phyloP scores from a whole-genome alignment of 75 land plant genomes.

The Isoetes taiwanensis region DNA sequence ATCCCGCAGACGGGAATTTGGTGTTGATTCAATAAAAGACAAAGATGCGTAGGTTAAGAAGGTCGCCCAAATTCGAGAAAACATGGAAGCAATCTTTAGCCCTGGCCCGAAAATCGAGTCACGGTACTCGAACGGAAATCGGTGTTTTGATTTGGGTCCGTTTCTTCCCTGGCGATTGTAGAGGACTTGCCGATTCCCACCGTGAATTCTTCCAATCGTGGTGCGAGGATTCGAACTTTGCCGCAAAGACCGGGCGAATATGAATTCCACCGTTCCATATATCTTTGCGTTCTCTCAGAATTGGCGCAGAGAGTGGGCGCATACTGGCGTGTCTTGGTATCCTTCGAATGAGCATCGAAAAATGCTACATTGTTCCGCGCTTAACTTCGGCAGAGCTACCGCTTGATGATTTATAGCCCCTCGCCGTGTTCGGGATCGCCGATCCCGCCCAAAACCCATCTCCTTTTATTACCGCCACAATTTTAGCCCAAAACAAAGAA shows the following conservation, averaged over 20 bases:
- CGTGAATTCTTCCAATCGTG: background rate
- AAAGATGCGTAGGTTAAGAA: too few relatives aligned
- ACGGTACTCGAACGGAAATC: background rate
- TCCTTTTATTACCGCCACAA: too few relatives aligned
- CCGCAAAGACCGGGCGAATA: background rate
- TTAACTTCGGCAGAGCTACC: background rate
- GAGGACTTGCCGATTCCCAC: background rate
- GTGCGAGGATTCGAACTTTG: background rate
- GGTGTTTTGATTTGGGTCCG: background rate
- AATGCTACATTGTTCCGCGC: background rate
- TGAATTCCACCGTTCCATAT: background rate
- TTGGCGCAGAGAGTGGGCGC: background rate
- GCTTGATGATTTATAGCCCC: background rate
- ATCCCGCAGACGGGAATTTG: too few relatives aligned
- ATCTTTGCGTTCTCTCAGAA: background rate
- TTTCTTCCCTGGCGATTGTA: background rate
- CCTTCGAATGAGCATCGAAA: background rate
- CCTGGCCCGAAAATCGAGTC: too few relatives aligned
- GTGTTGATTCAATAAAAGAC: too few relatives aligned
- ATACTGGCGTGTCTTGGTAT: slow-evolving; percentile 6
- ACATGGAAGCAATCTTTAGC: too few relatives aligned
- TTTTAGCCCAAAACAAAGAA: too few relatives aligned
- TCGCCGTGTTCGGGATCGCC: background rate
- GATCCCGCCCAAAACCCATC: too few relatives aligned
- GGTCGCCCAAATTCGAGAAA: too few relatives aligned